These are phyloP conservation scores for Sodiomyces alkalinus DNA, from an alignment of 2,329 filamentous ascomycete genomes.

Conservation along the genomic window DNA sequence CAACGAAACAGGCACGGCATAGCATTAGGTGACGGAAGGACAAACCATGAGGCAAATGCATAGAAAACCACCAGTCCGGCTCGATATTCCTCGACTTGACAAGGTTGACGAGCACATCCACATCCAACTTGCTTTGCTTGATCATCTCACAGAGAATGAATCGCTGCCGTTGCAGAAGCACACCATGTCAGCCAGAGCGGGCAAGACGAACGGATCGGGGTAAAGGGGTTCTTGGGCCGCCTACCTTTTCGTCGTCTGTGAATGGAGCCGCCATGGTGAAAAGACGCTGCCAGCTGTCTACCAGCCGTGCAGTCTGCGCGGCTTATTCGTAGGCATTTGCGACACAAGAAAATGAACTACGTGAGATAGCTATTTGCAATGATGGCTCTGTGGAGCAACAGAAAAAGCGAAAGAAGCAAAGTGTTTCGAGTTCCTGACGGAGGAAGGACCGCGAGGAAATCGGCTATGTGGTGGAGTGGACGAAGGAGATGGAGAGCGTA, in stretches of 20 bases:
- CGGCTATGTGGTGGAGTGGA: no score
- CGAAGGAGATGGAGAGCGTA: no score
- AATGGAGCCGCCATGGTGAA: constrained; percentile 18
- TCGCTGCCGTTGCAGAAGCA: constrained; percentile 20
- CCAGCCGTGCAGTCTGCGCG: no score
- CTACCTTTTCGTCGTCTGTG: constrained; percentile 36
- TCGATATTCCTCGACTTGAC: constrained; percentile 24
- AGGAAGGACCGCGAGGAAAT: no score
- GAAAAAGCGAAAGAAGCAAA: no score
- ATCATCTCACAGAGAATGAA: constrained; percentile 43
- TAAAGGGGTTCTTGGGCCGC: constrained; percentile 1
- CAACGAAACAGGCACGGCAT: neutral
- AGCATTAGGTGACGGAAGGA: neutral
- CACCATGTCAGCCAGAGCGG: constrained; percentile 1
- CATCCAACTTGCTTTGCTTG: constrained; percentile 35
- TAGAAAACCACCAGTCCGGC: constrained; percentile 31
- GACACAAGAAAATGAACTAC: no score
- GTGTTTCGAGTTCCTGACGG: no score
- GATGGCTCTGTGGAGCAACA: no score
- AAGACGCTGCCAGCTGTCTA: no score
- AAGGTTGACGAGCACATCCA: constrained; percentile 29
- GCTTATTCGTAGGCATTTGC: no score
- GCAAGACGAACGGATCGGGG: constrained; percentile 2
- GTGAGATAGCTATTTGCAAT: no score
- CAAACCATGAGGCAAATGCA: constrained; percentile 29